Percentiles rank a stretch among this genome's conserved stretches.
phyloP scores from a whole-genome alignment of 345 rosid genomes.

The Mercurialis annua region DNA sequence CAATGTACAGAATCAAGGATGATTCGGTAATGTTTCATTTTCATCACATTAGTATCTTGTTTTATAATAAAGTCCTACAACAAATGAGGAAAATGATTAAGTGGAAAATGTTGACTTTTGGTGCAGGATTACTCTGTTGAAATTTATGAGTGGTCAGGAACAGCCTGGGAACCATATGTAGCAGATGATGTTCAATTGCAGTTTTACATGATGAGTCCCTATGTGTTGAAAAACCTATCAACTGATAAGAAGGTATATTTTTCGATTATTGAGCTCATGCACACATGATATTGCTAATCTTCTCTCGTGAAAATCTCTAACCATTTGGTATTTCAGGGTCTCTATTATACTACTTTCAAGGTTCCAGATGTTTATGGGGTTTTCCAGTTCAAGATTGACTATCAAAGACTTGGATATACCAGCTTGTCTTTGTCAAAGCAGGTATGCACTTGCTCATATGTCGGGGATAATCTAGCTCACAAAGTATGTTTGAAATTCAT shows the following conservation, averaged over 20 bases:
- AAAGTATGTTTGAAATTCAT: not conserved
- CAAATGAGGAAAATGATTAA: not conserved
- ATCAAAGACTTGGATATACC: conserved; percentile 55
- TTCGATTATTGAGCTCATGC: not conserved
- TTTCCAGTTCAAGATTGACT: conserved; percentile 64
- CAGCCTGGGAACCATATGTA: conserved; percentile 57
- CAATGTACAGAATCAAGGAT: conserved; percentile 56
- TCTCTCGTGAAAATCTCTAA: not conserved
- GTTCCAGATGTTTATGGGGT: conserved; percentile 71
- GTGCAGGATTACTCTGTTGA: conserved; percentile 56
- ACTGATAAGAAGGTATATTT: conserved; percentile 39
- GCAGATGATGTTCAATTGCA: conserved; percentile 58
- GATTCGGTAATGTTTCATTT: conserved; percentile 39
- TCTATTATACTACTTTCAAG: conserved; percentile 48
- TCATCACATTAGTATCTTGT: not conserved
- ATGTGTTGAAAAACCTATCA: conserved; percentile 52
- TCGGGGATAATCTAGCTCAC: not conserved
- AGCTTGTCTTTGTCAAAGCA: conserved; percentile 60
- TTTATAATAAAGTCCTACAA: not conserved
- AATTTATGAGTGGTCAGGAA: conserved; percentile 62
- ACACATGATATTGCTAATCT: not conserved
- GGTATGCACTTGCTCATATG: conserved; percentile 25
- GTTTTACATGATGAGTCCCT: conserved; percentile 71
- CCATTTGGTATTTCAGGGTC: conserved; percentile 37
- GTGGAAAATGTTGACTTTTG: not conserved